Evolutionary conservation across 1,139 yeast genomes (phyloP).

Genomic region (Yamadazyma diddensiae): DNA sequence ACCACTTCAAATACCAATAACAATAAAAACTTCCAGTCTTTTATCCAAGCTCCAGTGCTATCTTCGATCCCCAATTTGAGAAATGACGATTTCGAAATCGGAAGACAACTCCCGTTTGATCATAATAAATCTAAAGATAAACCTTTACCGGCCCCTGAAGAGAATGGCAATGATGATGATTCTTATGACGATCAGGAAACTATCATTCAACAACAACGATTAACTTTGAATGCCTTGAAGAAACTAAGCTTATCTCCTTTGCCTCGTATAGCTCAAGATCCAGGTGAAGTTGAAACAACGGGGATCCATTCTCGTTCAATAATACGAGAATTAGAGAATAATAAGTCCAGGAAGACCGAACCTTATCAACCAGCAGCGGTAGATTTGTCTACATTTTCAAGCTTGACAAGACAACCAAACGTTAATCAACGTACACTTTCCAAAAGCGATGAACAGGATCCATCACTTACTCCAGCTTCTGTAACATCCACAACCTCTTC

Average conservation of each 20-base stretch:
- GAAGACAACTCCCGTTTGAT: slow-evolving; percentile 41
- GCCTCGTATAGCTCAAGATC: slow-evolving; percentile 22
- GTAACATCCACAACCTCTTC: background rate
- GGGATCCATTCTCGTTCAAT: background rate
- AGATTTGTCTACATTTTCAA: slow-evolving; percentile 47
- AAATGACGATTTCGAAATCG: slow-evolving; percentile 34
- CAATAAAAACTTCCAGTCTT: slow-evolving; percentile 43
- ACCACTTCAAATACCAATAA: slow-evolving; percentile 11
- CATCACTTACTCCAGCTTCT: background rate
- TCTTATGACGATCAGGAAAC: slow-evolving; percentile 32
- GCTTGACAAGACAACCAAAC: slow-evolving; percentile 46
- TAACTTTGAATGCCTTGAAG: slow-evolving; percentile 45
- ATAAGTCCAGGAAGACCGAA: slow-evolving; percentile 13
- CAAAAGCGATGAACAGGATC: slow-evolving; percentile 1
- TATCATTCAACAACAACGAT: slow-evolving; percentile 38
- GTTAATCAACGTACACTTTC: slow-evolving; percentile 7
- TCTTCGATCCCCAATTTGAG: slow-evolving; percentile 36
- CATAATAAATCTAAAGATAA: slow-evolving; percentile 18
- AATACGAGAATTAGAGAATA: background rate
- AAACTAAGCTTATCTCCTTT: slow-evolving; percentile 45
- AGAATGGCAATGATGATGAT: slow-evolving; percentile 15
- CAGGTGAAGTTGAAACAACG: background rate
- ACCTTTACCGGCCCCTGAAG: slow-evolving; percentile 1
- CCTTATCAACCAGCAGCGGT: slow-evolving; percentile 57
- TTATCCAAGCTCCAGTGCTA: slow-evolving; percentile 48